Evolutionary conservation across 2,329 filamentous ascomycete species (phyloP), one percentile per base, ranked within the genome.

Genomic region (Xylaria polymorpha): DNA sequence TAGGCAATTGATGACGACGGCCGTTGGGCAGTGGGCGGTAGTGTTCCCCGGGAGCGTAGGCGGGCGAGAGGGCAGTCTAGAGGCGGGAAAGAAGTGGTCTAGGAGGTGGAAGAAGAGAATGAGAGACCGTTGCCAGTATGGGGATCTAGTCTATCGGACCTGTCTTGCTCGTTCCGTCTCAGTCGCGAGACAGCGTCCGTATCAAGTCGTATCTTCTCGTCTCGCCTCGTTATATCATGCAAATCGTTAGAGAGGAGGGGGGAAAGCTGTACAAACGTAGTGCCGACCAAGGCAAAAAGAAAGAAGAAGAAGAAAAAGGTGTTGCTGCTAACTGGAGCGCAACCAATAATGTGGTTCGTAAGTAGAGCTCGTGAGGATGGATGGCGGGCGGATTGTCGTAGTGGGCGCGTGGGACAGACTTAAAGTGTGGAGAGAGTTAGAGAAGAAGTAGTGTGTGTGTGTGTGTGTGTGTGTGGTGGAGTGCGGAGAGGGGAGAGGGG

Each of bases 151-250:
- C 60, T 69, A 65, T 50, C 61, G 32, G 61, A 46, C 22, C 32
- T 63, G 62, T 60, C 56, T 64, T 67, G 61, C 39, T 64, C 32
- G 63, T 48, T 65, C 43, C 39, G 63, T 66, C 44, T 64, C 50
- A 57, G 56, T 56, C 44, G 37, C 51, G 43, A 56, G 61, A 48
- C 44, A 55, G 46, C 39, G 41, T 63, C 64, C 29, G 61, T n/a
- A 44, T 69, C 57, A 61, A 58, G 41, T 70, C 22, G 61, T 63
- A 44, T 72, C 69, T 66, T 71, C 61, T 72, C 35, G 35, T 37
- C 35, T 37, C 48, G 58, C 67, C 29, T 72, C 71, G 68, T 71
- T 57, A 71, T 63, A 46, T 73, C 71, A 66, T 73, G 65, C 44
- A 70, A 67, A 60, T 71, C 71, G 69, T 73, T 25, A 72, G 46